These are phyloP conservation scores for Discostella stelligera DNA, from an alignment of 352 stramenopile species.

Conservation along the genomic window DNA sequence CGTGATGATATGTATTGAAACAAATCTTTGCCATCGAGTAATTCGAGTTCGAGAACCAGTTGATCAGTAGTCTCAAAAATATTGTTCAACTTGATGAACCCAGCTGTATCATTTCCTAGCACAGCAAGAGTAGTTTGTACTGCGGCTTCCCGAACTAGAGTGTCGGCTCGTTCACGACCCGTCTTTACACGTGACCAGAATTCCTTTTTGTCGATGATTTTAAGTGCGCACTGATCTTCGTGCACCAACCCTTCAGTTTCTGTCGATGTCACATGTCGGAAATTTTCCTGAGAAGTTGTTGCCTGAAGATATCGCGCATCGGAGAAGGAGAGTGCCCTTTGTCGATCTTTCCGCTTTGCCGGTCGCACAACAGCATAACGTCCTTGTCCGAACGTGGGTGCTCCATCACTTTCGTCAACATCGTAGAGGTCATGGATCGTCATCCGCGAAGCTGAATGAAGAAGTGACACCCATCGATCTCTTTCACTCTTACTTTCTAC, in stretches of 20 bases:
- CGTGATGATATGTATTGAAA: conserved; percentile 76
- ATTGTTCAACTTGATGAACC: conserved; percentile 66
- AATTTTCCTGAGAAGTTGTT: conserved; percentile 45
- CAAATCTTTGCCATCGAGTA: conserved; percentile 76
- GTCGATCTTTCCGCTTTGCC: conserved; percentile 40
- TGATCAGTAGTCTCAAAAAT: conserved; percentile 81
- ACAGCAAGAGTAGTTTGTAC: conserved; percentile 75
- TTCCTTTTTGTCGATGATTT: conserved; percentile 81
- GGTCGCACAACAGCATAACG: conserved; percentile 69
- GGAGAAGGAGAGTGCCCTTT: conserved; percentile 26
- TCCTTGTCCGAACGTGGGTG: conserved; percentile 55
- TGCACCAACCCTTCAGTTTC: conserved; percentile 27
- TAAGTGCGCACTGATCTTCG: conserved; percentile 69
- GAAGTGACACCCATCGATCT: conserved; percentile 65
- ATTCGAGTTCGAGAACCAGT: conserved; percentile 78
- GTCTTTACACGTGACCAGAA: conserved; percentile 80
- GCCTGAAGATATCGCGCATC: conserved; percentile 30
- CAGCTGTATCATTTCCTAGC: conserved; percentile 36
- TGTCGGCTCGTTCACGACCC: conserved; percentile 74
- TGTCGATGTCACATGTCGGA: conserved; percentile 34
- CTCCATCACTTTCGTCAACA: conserved; percentile 51
- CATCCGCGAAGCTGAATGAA: conserved; percentile 63
- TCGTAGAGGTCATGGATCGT: conserved; percentile 72
- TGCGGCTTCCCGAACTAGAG: conserved; percentile 76
- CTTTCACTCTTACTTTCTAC: conserved; percentile 61